Conservation (phyloP, 768 basidiomycete genomes). For the Agaricus sinodeliciosus region DNA sequence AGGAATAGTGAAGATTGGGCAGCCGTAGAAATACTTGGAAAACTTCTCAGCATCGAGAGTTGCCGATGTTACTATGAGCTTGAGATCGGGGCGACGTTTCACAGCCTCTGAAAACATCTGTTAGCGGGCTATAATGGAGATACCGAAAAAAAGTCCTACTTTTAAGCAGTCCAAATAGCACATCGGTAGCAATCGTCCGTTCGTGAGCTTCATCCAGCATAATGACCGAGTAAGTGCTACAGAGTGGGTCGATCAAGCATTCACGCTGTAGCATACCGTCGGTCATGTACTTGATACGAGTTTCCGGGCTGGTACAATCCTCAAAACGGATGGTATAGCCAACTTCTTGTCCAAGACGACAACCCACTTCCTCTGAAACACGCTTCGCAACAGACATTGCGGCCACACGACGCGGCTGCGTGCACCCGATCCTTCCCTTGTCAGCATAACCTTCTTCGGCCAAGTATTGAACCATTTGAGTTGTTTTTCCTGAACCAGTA, state of each 20-base stretch:
- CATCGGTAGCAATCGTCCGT: slow-evolving; percentile 97
- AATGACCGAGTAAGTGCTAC: slow-evolving; percentile 87
- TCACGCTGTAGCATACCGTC: slow-evolving; percentile 99
- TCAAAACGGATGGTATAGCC: slow-evolving; percentile 99
- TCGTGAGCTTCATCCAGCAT: slow-evolving; percentile 99
- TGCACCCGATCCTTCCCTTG: slow-evolving; percentile 88
- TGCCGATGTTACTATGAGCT: slow-evolving; percentile 96
- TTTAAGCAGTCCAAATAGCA: slow-evolving; percentile 92
- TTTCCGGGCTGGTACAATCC: slow-evolving; percentile 98
- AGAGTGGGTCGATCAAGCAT: slow-evolving; percentile 91
- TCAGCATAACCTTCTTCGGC: slow-evolving; percentile 94
- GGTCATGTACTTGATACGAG: slow-evolving; percentile 99
- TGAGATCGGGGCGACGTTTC: slow-evolving; percentile 90
- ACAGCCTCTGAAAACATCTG: slow-evolving; percentile 65
- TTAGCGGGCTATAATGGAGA: slow-evolving; percentile 12
- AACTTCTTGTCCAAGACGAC: slow-evolving; percentile 94
- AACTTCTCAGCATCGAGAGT: slow-evolving; percentile 99
- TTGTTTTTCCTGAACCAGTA: slow-evolving; percentile 98
- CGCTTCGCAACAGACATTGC: slow-evolving; percentile 99
- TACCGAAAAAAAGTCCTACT: slow-evolving; percentile 39
- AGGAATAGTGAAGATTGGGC: slow-evolving; percentile 99
- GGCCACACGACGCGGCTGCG: slow-evolving; percentile 97
- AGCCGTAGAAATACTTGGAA: slow-evolving; percentile 97
- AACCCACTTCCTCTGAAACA: slow-evolving; percentile 97
- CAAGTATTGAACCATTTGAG: slow-evolving; percentile 98